phyloP scores from a whole-genome alignment of 805 yeast genomes.

The Zygotorulaspora florentina region DNA sequence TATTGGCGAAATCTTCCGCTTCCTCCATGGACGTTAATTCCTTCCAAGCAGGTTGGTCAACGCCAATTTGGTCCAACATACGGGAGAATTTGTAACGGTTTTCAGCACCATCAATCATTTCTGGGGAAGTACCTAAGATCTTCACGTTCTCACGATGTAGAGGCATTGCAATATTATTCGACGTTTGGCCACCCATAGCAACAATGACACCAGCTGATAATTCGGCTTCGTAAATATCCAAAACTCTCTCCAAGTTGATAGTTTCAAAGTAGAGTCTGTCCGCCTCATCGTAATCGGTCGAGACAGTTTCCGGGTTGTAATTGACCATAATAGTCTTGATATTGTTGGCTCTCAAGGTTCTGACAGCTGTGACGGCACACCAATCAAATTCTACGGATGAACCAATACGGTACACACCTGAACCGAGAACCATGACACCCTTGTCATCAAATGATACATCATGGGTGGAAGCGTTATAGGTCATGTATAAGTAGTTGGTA shows the following conservation, averaged over 20 bases:
- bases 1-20: slow-evolving; percentile 88
- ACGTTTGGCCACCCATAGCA: slow-evolving; percentile 98
- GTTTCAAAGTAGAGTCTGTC: slow-evolving; percentile 96
- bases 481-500: slow-evolving; percentile 91
- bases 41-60: slow-evolving; percentile 99
- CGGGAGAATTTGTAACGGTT: slow-evolving; percentile 96
- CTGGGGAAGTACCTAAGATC: slow-evolving; percentile 95
- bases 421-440: slow-evolving; percentile 93
- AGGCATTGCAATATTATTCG: slow-evolving; percentile 91
- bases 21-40: slow-evolving; percentile 89
- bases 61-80: slow-evolving; percentile 93
- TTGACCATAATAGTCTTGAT: slow-evolving; percentile 93
- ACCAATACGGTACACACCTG: slow-evolving; percentile 98
- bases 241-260: slow-evolving; percentile 85
- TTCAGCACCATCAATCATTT: slow-evolving; percentile 97
- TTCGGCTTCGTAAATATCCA: slow-evolving; percentile 93
- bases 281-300: slow-evolving; percentile 98
- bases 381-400: slow-evolving; percentile 98
- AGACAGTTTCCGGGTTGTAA: slow-evolving; percentile 97
- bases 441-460: slow-evolving; percentile 88
- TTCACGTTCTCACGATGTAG: slow-evolving; percentile 92
- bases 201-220: slow-evolving; percentile 87
- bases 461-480: slow-evolving; percentile 85
- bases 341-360: slow-evolving; percentile 84
- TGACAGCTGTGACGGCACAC: slow-evolving; percentile 97